Conservation (phyloP, 139 green algal genomes). For the Micractinium conductrix region DNA sequence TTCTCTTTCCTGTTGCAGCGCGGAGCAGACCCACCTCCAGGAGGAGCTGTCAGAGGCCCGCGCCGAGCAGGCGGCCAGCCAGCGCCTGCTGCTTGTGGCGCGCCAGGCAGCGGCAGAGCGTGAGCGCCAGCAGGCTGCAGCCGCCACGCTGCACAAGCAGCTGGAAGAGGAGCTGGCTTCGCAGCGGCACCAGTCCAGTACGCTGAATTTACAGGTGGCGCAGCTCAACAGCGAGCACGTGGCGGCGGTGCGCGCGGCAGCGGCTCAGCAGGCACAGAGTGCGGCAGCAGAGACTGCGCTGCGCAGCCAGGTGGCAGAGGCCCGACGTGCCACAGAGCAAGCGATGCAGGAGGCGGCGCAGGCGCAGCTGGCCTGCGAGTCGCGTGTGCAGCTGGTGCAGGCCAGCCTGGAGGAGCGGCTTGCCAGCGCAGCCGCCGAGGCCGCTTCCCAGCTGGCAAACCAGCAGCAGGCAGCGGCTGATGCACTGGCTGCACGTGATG, state of each 20-base stretch:
- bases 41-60: not conserved
- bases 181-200: not conserved
- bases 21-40: not conserved
- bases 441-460: not conserved
- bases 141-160: not conserved
- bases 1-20: not conserved
- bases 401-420: not conserved
- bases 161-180: slow-evolving; percentile 1
- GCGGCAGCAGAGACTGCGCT: not conserved
- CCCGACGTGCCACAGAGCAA: not conserved
- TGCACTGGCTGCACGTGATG: not conserved
- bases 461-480: not conserved
- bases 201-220: not conserved
- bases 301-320: not conserved
- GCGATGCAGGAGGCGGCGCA: not conserved
- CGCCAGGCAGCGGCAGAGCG: not conserved
- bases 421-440: not conserved
- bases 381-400: not conserved
- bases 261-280: not conserved
- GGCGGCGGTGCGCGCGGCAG: not conserved
- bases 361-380: not conserved
- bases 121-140: not conserved
- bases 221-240: not conserved
- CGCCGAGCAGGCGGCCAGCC: not conserved
- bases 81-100: not conserved